Evolutionary conservation across 768 basidiomycete species (phyloP).

Genomic region (Amanita rimosa): DNA sequence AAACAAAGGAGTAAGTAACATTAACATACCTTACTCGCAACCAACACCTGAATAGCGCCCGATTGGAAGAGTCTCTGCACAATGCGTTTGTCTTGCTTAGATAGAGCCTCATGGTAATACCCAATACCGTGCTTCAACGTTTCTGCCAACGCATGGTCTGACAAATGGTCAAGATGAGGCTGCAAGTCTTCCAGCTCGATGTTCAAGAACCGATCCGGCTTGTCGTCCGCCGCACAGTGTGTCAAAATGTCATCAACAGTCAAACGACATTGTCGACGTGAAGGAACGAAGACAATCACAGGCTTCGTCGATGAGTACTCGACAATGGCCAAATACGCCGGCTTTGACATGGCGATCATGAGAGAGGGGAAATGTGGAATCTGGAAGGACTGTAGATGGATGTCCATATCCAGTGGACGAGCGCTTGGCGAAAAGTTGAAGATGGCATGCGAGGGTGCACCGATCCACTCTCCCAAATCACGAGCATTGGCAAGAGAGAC

Average conservation of each 20-base stretch:
- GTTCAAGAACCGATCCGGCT: slow-evolving; percentile 81
- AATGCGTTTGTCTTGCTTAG: slow-evolving; percentile 87
- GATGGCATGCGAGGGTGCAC: slow-evolving; percentile 83
- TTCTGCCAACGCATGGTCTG: slow-evolving; percentile 65
- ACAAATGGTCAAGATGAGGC: slow-evolving; percentile 80
- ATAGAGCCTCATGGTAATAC: slow-evolving; percentile 90
- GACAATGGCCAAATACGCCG: slow-evolving; percentile 84
- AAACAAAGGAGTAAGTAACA: background rate
- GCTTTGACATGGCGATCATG: slow-evolving; percentile 99
- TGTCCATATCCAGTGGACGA: slow-evolving; percentile 94
- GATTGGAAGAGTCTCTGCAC: slow-evolving; percentile 88
- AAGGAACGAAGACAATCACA: slow-evolving; percentile 87
- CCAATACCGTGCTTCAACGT: slow-evolving; percentile 85
- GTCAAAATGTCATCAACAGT: slow-evolving; percentile 87
- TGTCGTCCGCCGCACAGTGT: slow-evolving; percentile 82
- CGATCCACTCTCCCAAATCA: slow-evolving; percentile 97
- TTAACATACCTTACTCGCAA: slow-evolving; percentile 75
- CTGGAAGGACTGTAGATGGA: slow-evolving; percentile 91
- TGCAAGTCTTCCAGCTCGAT: slow-evolving; percentile 74
- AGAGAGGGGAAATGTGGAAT: slow-evolving; percentile 98
- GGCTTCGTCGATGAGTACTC: slow-evolving; percentile 83
- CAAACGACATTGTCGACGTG: slow-evolving; percentile 85
- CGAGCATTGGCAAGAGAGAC: slow-evolving; percentile 94
- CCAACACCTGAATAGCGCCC: slow-evolving; percentile 88
- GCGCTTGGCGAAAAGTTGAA: slow-evolving; percentile 98